Base-by-base conservation (phyloP, 768 basidiomycete genomes). In the Suillus plorans region DNA sequence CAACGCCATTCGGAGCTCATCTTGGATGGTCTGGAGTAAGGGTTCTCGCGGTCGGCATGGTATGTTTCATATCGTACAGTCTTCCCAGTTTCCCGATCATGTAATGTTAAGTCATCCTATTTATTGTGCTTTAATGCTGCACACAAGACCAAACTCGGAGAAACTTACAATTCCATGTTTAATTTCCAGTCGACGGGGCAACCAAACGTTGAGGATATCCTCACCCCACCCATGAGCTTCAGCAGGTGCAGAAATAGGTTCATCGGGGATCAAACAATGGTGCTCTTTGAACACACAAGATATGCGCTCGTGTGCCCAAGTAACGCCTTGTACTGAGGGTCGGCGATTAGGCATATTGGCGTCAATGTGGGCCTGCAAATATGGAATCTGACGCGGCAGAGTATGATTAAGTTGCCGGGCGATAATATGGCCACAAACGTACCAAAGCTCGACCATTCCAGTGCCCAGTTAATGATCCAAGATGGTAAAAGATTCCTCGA, bases 371-470 rank as follows among this genome's bases (percentile, higher is more conserved):
- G 70, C 63, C 62, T 70, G 44, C 22, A 70, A 12, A 52, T 77
- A 72, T 68, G 70, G 66, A 63, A 71, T 61, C 71, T 73, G 20
- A 66, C 39, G 56, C 70, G 67, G 22, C 64, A 60, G 28, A 66
- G 65, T n/a, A 25, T 52, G 64, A 55, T 53, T 61, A 36, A 62
- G 31, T 39, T 42, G 5, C 22, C 36, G 44, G 41, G 60, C 31
- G 12, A 58, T 53, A 66, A 59, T 58, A 61, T 7, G 39, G 28
- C 10, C 62, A 62, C 47, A 36, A 58, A 75, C 81, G 50, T 70
- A 84, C 85, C 67, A 82, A 62, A 47, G 80, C 77, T 58, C 80
- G 81, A 14, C 85, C 85, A 28, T 72, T 75, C 84, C 84, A 85
- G 13, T 72, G 73, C 36, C 84, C 85, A 45, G 71, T 68, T 13